Base-by-base conservation (phyloP, 2,329 filamentous ascomycete genomes). In the Clonostachys sp. region DNA sequence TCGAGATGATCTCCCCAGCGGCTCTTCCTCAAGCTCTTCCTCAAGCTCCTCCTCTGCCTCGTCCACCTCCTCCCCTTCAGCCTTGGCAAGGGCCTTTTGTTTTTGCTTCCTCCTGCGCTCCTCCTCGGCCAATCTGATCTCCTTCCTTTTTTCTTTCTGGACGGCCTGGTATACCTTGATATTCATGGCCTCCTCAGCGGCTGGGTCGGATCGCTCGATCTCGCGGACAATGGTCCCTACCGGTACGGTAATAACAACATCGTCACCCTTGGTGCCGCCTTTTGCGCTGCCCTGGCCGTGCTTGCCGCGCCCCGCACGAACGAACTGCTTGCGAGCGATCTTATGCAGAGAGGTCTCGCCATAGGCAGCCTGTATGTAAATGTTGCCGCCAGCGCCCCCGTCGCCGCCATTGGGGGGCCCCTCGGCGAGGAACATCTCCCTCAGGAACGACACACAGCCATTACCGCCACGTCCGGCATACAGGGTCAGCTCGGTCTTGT, bases 341-440 rank as follows among this genome's bases (percentile, higher is more conserved):
- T 96, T 97, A 70, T 97, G 91, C 51, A 99, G 71, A 46, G 90
- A 96, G 0, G 91, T 97, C 67, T 97, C 88, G 50, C 91, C 90
- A 47, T 87, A 84, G 2, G 95, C 83, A 8, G 94, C 91, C 68
- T 97, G 92, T 49, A 99, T 95, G 65, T 95, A 97, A 55, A 99
- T 76, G 58, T 87, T 95, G 38, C 94, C 94, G 51, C 94, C 94
- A 48, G 83, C 87, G 5, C 94, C 94, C 40, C 94, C 94, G 62
- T 99, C 91, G 50, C 94, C 94, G 44, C 94, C 94, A 65, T 99
- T 97, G 10, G 94, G 83, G 12, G 94, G 94, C 0, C 94, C 94
- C 53, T 95, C 85, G 41, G 85, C 81, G 33, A 96, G 77, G 66
- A 88, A 97, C 53, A 92, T 92, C 59, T 99, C 94, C 17, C 92